phyloP scores from a whole-genome alignment of 306 rosid genomes.

The Quercus bicolor region DNA sequence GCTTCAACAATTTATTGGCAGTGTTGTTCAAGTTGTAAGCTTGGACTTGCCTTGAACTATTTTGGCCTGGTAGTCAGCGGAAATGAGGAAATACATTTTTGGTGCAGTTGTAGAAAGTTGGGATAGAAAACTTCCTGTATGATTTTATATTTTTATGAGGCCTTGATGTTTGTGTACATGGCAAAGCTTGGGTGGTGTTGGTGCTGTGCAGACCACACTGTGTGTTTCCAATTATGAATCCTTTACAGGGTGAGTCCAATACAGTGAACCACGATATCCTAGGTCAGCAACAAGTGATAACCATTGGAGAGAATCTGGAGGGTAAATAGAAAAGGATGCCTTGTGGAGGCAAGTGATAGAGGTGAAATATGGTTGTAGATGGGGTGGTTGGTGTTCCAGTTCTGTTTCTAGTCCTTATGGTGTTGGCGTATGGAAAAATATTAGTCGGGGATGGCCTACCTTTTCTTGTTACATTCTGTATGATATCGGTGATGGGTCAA shows the following conservation, averaged over 20 bases:
- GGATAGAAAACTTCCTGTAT: neutral
- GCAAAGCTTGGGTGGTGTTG: neutral
- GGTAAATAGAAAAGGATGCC: neutral
- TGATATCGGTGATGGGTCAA: too few relatives aligned
- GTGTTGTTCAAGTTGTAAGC: neutral
- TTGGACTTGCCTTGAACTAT: slow-evolving; percentile 1
- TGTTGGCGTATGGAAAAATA: too few relatives aligned
- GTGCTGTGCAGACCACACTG: neutral
- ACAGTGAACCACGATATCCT: neutral
- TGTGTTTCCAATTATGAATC: neutral
- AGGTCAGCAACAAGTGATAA: neutral
- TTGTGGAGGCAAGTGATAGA: too few relatives aligned
- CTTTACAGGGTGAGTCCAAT: neutral
- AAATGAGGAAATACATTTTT: neutral
- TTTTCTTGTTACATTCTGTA: too few relatives aligned
- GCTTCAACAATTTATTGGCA: neutral
- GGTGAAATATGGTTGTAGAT: too few relatives aligned
- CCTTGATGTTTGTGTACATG: neutral
- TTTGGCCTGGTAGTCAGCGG: neutral
- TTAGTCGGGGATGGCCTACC: too few relatives aligned
- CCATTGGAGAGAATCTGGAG: neutral
- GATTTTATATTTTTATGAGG: neutral
- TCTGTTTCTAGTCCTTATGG: too few relatives aligned
- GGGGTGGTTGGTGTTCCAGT: too few relatives aligned
- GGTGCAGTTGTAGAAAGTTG: neutral